phyloP scores from a whole-genome alignment of 2,329 filamentous ascomycete genomes.

The Didymellaceae sp. region DNA sequence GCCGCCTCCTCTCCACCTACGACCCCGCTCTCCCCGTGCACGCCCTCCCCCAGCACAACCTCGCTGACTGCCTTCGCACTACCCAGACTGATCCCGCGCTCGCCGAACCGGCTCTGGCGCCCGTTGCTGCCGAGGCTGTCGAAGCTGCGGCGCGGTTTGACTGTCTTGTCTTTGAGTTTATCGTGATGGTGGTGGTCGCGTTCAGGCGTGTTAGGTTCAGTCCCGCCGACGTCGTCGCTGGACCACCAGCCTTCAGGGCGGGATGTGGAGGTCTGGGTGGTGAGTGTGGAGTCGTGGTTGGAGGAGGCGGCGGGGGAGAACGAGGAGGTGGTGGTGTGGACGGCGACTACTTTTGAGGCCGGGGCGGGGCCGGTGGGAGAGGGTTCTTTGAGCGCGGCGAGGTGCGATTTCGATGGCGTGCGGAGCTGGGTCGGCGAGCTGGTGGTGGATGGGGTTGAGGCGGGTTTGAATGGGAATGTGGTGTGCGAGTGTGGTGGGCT shows the following conservation, averaged over 20 bases:
- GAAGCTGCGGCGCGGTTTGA: slow-evolving; percentile 26
- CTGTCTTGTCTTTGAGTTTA: too few species aligned
- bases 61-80: slow-evolving; percentile 42
- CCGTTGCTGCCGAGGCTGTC: slow-evolving; percentile 37
- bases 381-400: slow-evolving; percentile 1
- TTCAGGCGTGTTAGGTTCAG: slow-evolving; percentile 34
- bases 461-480: slow-evolving; percentile 25
- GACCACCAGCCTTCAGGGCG: slow-evolving; percentile 51
- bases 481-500: slow-evolving; percentile 17
- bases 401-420: neutral
- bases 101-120: slow-evolving; percentile 36
- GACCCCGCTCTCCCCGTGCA: slow-evolving; percentile 29
- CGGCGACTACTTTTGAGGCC: slow-evolving; percentile 15
- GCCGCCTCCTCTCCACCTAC: too few species aligned
- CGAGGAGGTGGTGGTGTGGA: slow-evolving; percentile 26
- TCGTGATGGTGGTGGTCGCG: too few species aligned
- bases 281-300: slow-evolving; percentile 33
- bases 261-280: slow-evolving; percentile 37
- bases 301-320: slow-evolving; percentile 29
- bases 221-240: slow-evolving; percentile 46
- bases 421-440: neutral
- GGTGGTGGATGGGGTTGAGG: neutral
- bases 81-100: slow-evolving; percentile 44
- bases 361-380: neutral
- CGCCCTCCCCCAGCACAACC: slow-evolving; percentile 35